Evolutionary conservation across 2,329 filamentous ascomycete genomes (phyloP).

Genomic region (Fusarium floridanum): DNA sequence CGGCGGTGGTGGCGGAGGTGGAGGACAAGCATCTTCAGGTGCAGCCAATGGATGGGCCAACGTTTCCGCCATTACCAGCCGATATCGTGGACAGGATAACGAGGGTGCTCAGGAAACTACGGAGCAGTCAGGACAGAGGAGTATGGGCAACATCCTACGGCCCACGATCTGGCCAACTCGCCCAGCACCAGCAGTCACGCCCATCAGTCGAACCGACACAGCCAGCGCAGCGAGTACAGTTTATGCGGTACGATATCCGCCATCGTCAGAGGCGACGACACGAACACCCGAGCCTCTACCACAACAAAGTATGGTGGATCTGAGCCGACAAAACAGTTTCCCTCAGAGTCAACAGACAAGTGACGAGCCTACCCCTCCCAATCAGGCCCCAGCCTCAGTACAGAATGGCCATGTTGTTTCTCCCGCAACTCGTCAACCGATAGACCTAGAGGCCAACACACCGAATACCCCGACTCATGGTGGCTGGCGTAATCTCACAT

Average conservation of each 20-base stretch:
- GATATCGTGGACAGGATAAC: constrained; percentile 43
- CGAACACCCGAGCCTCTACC: constrained; percentile 58
- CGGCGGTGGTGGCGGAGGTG: constrained; percentile 21
- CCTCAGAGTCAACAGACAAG: constrained; percentile 41
- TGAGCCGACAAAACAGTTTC: constrained; percentile 53
- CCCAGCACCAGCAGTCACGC: constrained; percentile 67
- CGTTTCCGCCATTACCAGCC: constrained; percentile 44
- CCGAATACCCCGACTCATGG: constrained; percentile 39
- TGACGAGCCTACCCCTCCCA: constrained; percentile 46
- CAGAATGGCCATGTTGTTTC: constrained; percentile 40
- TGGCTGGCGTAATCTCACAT: constrained; percentile 45
- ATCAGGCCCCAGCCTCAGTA: constrained; percentile 32
- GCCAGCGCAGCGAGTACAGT: constrained; percentile 74
- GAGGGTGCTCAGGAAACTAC: constrained; percentile 33
- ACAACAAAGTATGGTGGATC: constrained; percentile 46
- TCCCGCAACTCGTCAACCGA: constrained; percentile 24
- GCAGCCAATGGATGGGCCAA: constrained; percentile 46
- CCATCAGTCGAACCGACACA: constrained; percentile 72
- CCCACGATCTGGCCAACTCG: constrained; percentile 68
- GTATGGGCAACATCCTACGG: constrained; percentile 56
- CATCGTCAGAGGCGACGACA: constrained; percentile 65
- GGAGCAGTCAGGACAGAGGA: constrained; percentile 46
- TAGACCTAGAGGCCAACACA: constrained; percentile 48
- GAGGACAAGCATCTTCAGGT: constrained; percentile 28
- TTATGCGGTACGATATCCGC: constrained; percentile 73